Evolutionary conservation across 192 early-diverging fungal genomes (phyloP).

Genomic region (Coemansia sp.): DNA sequence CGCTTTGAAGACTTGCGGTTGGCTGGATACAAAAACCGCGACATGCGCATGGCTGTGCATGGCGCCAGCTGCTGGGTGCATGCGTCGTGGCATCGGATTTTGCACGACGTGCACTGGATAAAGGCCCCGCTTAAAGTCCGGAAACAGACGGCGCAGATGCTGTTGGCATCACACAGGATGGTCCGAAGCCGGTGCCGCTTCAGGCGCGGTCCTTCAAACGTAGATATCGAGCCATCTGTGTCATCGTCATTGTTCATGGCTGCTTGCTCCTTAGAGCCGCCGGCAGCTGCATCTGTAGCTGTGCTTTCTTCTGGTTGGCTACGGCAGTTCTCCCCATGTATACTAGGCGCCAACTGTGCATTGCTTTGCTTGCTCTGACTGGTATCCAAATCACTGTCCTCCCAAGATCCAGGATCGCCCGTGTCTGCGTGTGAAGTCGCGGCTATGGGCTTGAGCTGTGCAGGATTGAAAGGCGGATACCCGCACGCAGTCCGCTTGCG

Average conservation of each 20-base stretch:
- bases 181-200: slow-evolving; percentile 51
- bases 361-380: too few species aligned
- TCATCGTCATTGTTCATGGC: slow-evolving; percentile 29
- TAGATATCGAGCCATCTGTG: slow-evolving; percentile 47
- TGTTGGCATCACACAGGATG: slow-evolving; percentile 37
- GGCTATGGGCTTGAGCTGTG: slow-evolving; percentile 23
- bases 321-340: too few species aligned
- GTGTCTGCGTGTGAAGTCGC: background rate
- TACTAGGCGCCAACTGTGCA: too few species aligned
- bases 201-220: slow-evolving; percentile 48
- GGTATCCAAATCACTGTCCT: background rate
- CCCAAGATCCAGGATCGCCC: background rate
- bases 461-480: slow-evolving; percentile 41
- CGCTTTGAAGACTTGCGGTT: slow-evolving; percentile 53
- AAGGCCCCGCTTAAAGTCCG: slow-evolving; percentile 39
- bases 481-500: slow-evolving; percentile 13
- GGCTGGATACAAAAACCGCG: slow-evolving; percentile 47
- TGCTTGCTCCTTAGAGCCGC: too few species aligned
- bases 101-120: slow-evolving; percentile 51
- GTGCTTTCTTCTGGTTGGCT: too few species aligned
- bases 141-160: slow-evolving; percentile 36
- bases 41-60: slow-evolving; percentile 53
- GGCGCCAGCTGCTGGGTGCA: slow-evolving; percentile 31
- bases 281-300: too few species aligned
- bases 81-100: slow-evolving; percentile 51